Conservation (phyloP, 129 eudicot genomes). For the Apium graveolens region DNA sequence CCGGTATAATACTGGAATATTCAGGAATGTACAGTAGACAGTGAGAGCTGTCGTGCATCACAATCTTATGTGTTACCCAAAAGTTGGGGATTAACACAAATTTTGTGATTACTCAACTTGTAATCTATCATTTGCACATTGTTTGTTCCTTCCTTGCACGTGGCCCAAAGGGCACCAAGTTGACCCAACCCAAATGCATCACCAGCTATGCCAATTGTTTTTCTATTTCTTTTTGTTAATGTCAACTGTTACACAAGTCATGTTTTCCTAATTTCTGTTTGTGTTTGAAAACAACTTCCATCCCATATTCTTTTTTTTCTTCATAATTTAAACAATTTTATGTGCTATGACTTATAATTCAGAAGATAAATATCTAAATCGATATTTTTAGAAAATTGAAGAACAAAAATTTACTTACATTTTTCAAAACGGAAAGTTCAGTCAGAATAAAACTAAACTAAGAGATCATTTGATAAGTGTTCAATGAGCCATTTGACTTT, state of each 20-base stretch:
- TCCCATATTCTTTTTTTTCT: too few species aligned
- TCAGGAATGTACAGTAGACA: background rate
- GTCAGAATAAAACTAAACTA: too few species aligned
- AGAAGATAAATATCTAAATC: too few species aligned
- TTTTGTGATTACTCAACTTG: background rate
- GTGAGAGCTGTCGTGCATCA: background rate
- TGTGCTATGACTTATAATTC: too few species aligned
- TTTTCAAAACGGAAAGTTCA: too few species aligned
- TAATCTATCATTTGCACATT: background rate
- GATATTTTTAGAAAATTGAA: too few species aligned
- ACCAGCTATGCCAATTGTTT: background rate
- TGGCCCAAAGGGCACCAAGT: background rate
- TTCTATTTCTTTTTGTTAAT: background rate
- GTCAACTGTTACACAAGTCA: background rate
- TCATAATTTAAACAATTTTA: too few species aligned
- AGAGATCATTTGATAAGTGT: too few species aligned
- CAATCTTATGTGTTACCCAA: background rate
- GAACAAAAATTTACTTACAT: too few species aligned
- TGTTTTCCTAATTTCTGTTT: background rate
- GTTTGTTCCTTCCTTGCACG: background rate
- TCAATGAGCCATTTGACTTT: too few species aligned
- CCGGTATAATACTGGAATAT: background rate
- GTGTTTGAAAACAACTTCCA: background rate
- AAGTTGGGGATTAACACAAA: too few species aligned
- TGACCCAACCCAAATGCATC: background rate